Base-by-base conservation (phyloP, 2,329 filamentous ascomycete species). In the Colletotrichum cordylinicola region DNA sequence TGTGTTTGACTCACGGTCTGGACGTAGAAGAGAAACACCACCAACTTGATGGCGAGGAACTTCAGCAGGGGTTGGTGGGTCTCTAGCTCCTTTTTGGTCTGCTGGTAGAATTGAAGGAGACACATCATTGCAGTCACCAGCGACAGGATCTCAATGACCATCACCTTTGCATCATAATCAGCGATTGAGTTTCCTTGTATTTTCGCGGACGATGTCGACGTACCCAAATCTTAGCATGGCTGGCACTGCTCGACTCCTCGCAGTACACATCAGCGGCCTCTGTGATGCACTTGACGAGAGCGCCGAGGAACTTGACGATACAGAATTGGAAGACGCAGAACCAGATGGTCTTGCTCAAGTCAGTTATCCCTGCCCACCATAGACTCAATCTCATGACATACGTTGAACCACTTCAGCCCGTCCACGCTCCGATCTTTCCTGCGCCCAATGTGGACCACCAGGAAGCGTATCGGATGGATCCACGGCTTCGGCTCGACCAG, bases 121-220 rank as follows among this genome's bases (percentile, higher is more conserved):
- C 70, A 73, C 35, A 73, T 35, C 70, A 73, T 73, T 0, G 70
- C 70, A 6, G 56, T 73, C 1, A 69, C 65, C 16, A 69, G 65
- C 4, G 70, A 69, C 15, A 56, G 3, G 1, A 73, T 73, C 4
- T 73, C 70, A 16, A 69, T 62, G 8, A 73, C 18, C 64, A 73
- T 73, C 10, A 73, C 39, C 64, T 73, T 24, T 12, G 27, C 29
- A 5, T 8, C 0, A 9, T 1, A 4, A 3, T 60, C 0, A 58
- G 66, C 39, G 3, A 4, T 1, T 2, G 9, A 12, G 9, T 4
- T 8, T 2, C 56, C 0, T 6, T 0, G 24, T 67, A 6, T 48
- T 0, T 48, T 8, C 2, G 31, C 60, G 29, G 13, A 61, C 16
- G 2, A 13, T 0, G 52, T 31, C 3, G 6, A 24, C 29, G 1